A percentile compares a stretch with the other conserved stretches of the same genome.
Conservation (phyloP, 1,139 yeast species). For the Yarrowia galli region DNA sequence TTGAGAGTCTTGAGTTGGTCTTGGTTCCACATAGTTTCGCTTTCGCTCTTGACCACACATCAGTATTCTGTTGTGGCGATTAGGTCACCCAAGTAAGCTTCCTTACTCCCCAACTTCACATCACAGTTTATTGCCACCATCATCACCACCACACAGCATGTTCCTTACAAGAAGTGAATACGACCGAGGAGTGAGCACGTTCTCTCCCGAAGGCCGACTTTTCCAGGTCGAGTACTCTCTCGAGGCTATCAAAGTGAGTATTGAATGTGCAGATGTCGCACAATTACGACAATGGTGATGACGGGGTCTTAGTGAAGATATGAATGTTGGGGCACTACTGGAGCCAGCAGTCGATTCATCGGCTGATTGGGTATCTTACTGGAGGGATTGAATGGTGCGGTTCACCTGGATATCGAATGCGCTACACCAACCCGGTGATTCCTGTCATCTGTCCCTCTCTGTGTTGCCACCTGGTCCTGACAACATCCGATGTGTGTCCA, state of each 20-base stretch:
- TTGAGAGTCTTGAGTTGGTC: too few species aligned
- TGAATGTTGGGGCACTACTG: neutral
- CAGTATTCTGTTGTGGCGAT: neutral
- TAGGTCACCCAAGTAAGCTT: slow-evolving; percentile 15
- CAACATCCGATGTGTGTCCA: neutral
- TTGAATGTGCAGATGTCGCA: neutral
- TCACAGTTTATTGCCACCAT: slow-evolving; percentile 33
- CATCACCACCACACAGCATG: slow-evolving; percentile 56
- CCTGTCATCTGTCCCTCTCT: neutral
- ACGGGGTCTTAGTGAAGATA: neutral
- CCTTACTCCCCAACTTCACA: slow-evolving; percentile 16
- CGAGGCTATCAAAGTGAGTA: slow-evolving; percentile 75
- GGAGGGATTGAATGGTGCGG: neutral
- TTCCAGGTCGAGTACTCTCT: slow-evolving; percentile 98
- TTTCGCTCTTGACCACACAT: neutral
- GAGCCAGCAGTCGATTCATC: neutral
- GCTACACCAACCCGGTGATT: neutral
- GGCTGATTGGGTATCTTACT: neutral
- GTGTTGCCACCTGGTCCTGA: slow-evolving; percentile 4
- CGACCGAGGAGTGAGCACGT: slow-evolving; percentile 98
- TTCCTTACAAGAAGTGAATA: slow-evolving; percentile 98
- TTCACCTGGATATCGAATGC: neutral
- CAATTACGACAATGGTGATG: slow-evolving; percentile 7
- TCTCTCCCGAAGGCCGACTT: slow-evolving; percentile 97
- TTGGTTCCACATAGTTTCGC: too few species aligned